Base-by-base conservation (phyloP, 2,329 filamentous ascomycete species). In the Cordyceps farinosa region DNA sequence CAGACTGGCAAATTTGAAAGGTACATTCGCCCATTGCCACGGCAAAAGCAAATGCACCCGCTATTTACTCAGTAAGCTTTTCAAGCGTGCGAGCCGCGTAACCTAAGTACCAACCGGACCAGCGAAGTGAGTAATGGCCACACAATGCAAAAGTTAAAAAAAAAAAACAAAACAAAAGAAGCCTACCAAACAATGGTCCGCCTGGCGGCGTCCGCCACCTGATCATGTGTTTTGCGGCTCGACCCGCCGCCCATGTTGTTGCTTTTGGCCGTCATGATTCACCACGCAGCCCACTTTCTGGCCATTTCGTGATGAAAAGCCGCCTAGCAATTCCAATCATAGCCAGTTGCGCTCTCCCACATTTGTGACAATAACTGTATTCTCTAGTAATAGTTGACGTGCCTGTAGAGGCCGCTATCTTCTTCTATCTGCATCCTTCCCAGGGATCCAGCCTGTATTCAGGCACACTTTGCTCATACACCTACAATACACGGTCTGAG, bases 401-500 rank as follows among this genome's bases (percentile, higher is more conserved):
- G 34, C 22, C 32, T 51, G 8, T 38, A 7, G 15, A 30, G 32
- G n/a, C 45, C 13, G 8, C 3, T 40, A 15, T 40, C 22, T 29
- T 48, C 34, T 52, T 60, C 47, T 27, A 22, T 34, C 57, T 52
- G 45, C 47, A 10, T 32, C 13, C 13, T 60, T 15, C 32, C 17
- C 1, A 60, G 40, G 22, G 36, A 60, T 51, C 27, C 47, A 51
- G 36, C 34, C 47, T 47, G 22, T 22, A 51, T 30, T 42, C 56
- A 6, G 32, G 32, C 7, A 27, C 34, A 30, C 15, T 51, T 42
- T n/a, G 17, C 15, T 38, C 34, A 27, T 47, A 50, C 22, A 51
- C 45, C 42, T 55, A 61, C 50, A 61, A 32, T 60, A 60, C 56
- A 60, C 8, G 45, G 36, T n/a, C 54, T 22, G 51, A 29, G 13